Percentiles rank a stretch among this genome's conserved stretches.
These are phyloP conservation scores for Hemisphaericaspora nanyangensis DNA, from an alignment of 805 yeast genomes.

Conservation along the genomic window DNA sequence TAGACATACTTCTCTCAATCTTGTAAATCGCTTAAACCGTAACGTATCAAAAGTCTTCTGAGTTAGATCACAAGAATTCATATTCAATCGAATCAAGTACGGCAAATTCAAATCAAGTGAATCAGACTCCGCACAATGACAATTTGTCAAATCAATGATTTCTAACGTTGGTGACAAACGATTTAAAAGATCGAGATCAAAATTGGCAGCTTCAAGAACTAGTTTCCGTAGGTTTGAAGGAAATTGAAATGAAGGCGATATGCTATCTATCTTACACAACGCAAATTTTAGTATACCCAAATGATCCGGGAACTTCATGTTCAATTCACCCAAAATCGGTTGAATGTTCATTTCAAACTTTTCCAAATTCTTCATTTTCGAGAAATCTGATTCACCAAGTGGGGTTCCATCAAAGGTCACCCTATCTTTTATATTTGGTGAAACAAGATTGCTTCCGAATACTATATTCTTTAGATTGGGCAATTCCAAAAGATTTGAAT, in stretches of 20 bases:
- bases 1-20: background rate
- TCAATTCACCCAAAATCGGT: background rate
- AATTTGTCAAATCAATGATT: background rate
- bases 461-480: background rate
- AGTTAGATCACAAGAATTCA: background rate
- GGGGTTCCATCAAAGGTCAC: background rate
- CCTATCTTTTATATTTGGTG: background rate
- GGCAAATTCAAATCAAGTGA: background rate
- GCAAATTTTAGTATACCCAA: background rate
- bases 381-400: background rate
- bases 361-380: background rate
- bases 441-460: background rate
- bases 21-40: background rate
- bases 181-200: background rate
- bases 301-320: background rate
- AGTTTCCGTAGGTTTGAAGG: background rate
- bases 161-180: background rate
- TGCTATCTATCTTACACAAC: background rate
- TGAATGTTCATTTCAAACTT: background rate
- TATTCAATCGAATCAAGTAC: background rate
- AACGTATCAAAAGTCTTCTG: background rate
- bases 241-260: background rate
- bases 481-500: background rate
- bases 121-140: background rate
- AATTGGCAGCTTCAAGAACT: background rate